Conservation (phyloP, 768 basidiomycete genomes). For the Floccularia luteovirens region DNA sequence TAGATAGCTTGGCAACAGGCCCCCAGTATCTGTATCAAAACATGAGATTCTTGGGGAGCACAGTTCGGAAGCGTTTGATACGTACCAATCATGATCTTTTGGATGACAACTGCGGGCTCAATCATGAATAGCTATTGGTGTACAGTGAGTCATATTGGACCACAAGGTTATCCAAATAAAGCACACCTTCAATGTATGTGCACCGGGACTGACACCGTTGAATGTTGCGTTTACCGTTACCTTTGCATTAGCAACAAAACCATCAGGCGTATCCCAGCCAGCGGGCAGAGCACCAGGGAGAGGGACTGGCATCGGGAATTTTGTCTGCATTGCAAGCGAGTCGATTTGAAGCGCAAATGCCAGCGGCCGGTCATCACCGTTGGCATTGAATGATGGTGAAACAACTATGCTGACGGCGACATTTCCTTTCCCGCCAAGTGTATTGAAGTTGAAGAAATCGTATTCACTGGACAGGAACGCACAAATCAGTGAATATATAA, state of each 20-base stretch:
- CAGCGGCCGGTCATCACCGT: conserved; percentile 40
- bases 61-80: conserved; percentile 3
- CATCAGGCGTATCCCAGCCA: conserved; percentile 38
- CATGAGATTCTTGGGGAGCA: neutral
- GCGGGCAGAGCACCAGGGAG: conserved; percentile 36
- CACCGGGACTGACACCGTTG: conserved; percentile 34
- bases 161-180: neutral
- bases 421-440: conserved; percentile 29
- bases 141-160: neutral
- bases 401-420: conserved; percentile 39
- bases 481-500: neutral
- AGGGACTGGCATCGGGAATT: conserved; percentile 38
- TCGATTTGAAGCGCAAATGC: conserved; percentile 47
- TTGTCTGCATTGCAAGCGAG: conserved; percentile 27
- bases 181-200: conserved; percentile 50
- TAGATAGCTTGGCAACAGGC: conserved; percentile 47
- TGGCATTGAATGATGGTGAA: conserved; percentile 46
- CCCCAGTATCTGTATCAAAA: conserved; percentile 45
- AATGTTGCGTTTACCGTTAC: conserved; percentile 32
- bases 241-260: conserved; percentile 48
- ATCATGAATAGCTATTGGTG: conserved; percentile 40
- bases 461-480: conserved; percentile 36
- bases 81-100: conserved; percentile 55
- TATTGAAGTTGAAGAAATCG: conserved; percentile 58
- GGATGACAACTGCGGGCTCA: conserved; percentile 51